phyloP scores from a whole-genome alignment of 23 red algal genomes.

The Agarophyton chilense region DNA sequence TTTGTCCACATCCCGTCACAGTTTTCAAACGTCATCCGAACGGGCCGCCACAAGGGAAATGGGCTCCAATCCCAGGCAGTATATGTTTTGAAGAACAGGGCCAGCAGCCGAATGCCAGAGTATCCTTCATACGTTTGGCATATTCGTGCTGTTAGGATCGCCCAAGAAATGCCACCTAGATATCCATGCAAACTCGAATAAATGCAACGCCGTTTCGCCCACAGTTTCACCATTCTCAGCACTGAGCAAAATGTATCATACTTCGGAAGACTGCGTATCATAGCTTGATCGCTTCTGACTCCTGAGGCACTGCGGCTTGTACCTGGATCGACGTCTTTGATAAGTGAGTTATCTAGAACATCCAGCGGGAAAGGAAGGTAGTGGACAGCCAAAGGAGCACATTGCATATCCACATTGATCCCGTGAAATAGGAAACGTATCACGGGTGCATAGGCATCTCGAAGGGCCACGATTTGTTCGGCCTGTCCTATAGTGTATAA shows the following conservation, averaged over 20 bases:
- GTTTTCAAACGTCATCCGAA: slow-evolving; percentile 6
- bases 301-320: slow-evolving; percentile 33
- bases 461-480: slow-evolving; percentile 19
- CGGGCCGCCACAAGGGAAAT: slow-evolving; percentile 10
- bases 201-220: slow-evolving; percentile 26
- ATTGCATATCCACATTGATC: slow-evolving; percentile 27
- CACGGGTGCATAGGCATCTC: slow-evolving; percentile 24
- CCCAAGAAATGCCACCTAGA: slow-evolving; percentile 5
- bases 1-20: slow-evolving; percentile 8
- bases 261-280: not conserved
- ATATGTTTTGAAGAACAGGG: slow-evolving; percentile 27
- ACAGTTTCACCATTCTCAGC: slow-evolving; percentile 9
- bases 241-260: slow-evolving; percentile 14
- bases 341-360: not conserved
- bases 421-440: slow-evolving; percentile 17
- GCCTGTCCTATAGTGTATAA: not conserved
- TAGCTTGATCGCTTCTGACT: slow-evolving; percentile 22
- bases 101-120: not conserved
- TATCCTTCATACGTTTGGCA: slow-evolving; percentile 24
- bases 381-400: not conserved
- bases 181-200: slow-evolving; percentile 31
- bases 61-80: slow-evolving; percentile 17
- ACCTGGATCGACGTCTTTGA: slow-evolving; percentile 8
- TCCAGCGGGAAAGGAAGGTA: slow-evolving; percentile 24
- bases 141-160: slow-evolving; percentile 12